phyloP scores from a whole-genome alignment of 2,329 filamentous ascomycete species.

The Scorias spongiosa region DNA sequence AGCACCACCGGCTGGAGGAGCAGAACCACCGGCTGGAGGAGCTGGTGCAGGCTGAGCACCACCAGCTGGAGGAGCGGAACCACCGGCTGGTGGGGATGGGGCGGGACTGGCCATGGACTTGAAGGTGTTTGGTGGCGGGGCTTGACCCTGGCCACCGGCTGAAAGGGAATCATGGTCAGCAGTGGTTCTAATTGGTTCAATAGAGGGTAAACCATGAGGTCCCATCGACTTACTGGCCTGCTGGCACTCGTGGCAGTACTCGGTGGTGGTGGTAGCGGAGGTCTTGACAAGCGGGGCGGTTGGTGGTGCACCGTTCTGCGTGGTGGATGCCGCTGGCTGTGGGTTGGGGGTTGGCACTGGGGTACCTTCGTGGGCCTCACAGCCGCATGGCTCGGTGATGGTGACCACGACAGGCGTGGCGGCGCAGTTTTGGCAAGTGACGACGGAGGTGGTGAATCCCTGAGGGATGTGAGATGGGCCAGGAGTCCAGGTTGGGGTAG shows the following conservation, averaged over 20 bases:
- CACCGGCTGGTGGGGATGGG: background rate
- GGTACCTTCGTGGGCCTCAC: constrained; percentile 15
- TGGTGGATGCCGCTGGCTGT: background rate
- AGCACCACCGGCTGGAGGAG: too few relatives aligned
- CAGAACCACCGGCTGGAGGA: too few relatives aligned
- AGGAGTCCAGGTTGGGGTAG: constrained; percentile 20
- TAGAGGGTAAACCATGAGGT: too few relatives aligned
- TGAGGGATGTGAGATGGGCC: constrained; percentile 19
- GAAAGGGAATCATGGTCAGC: background rate
- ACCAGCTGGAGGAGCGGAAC: background rate
- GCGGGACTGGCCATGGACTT: background rate
- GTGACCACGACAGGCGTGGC: constrained; percentile 17
- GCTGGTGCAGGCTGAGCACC: background rate
- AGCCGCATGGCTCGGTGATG: constrained; percentile 22
- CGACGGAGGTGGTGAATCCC: constrained; percentile 20
- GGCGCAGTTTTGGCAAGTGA: constrained; percentile 18
- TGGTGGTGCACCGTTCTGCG: background rate
- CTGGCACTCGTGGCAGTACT: background rate
- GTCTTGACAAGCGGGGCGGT: background rate
- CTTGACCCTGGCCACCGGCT: background rate
- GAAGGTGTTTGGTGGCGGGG: background rate
- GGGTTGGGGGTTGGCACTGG: constrained; percentile 3
- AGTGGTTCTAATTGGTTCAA: too few relatives aligned
- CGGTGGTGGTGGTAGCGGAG: background rate
- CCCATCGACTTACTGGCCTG: background rate